Percentiles rank a stretch among this genome's conserved stretches.
These are phyloP conservation scores for Glonium stellatum DNA, from an alignment of 495 filamentous ascomycete species.

Conservation along the genomic window DNA sequence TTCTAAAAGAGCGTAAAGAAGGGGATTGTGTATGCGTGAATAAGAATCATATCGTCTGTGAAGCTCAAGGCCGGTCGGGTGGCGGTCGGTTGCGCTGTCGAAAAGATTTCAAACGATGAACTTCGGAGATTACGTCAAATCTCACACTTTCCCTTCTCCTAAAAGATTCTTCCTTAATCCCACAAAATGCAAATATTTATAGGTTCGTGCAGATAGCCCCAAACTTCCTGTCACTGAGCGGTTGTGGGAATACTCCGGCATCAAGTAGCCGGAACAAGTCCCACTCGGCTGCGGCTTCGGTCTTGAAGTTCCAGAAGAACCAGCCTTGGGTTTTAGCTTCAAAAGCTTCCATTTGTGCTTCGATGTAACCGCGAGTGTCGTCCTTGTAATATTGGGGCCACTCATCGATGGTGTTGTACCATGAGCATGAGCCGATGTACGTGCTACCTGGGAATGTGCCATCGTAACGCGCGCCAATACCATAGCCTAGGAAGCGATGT, in stretches of 20 bases:
- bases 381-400: conserved; percentile 36
- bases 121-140: too few relatives aligned
- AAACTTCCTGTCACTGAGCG: conserved; percentile 32
- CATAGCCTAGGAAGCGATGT: conserved; percentile 33
- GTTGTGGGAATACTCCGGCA: conserved; percentile 44
- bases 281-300: conserved; percentile 45
- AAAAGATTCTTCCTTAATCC: too few relatives aligned
- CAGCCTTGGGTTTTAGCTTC: conserved; percentile 41
- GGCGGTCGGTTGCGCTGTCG: too few relatives aligned
- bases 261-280: conserved; percentile 41
- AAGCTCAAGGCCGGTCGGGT: too few relatives aligned
- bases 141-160: too few relatives aligned
- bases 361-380: conserved; percentile 39
- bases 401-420: conserved; percentile 35
- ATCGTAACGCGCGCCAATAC: conserved; percentile 60
- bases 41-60: too few relatives aligned
- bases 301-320: conserved; percentile 50
- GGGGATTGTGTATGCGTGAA: too few relatives aligned
- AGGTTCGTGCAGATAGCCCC: conserved; percentile 17
- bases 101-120: too few relatives aligned
- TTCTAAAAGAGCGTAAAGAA: too few relatives aligned
- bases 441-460: conserved; percentile 38
- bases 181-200: too few relatives aligned
- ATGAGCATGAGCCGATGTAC: conserved; percentile 37
- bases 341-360: conserved; percentile 43